Percentiles rank a stretch among this genome's conserved stretches.
Conservation (phyloP, 2,329 filamentous ascomycete species). For the Chlorencoelia australis region DNA sequence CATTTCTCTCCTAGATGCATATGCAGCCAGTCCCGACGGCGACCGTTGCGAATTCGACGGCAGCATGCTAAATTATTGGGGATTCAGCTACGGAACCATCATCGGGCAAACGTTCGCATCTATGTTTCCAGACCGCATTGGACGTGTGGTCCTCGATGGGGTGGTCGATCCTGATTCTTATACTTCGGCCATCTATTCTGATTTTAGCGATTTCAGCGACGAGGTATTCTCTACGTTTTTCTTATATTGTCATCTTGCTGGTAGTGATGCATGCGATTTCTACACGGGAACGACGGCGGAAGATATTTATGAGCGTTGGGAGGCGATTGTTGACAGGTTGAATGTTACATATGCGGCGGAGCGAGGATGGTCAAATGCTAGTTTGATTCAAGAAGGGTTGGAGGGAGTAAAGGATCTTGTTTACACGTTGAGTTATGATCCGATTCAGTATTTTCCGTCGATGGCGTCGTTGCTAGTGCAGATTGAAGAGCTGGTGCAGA, state of each 20-base stretch:
- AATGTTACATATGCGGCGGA: constrained; percentile 9
- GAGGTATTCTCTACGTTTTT: constrained; percentile 17
- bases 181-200: constrained; percentile 33
- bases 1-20: constrained; percentile 24
- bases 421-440: background rate
- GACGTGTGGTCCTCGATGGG: constrained; percentile 29
- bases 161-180: constrained; percentile 18
- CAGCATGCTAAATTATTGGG: constrained; percentile 35
- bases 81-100: constrained; percentile 38
- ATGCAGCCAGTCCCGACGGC: constrained; percentile 13
- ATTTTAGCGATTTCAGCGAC: constrained; percentile 15
- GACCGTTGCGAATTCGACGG: constrained; percentile 5
- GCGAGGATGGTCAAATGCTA: constrained; percentile 14
- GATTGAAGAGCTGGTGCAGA: background rate
- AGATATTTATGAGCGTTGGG: constrained; percentile 17
- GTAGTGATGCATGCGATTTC: constrained; percentile 21
- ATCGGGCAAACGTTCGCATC: constrained; percentile 35
- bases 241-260: constrained; percentile 25
- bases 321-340: constrained; percentile 9
- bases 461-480: background rate
- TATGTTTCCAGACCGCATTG: constrained; percentile 33
- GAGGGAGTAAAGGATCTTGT: background rate
- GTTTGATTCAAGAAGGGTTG: constrained; percentile 2
- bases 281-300: constrained; percentile 14
- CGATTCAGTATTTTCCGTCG: background rate